Evolutionary conservation across 345 rosid genomes (phyloP).

Genomic region (Eucalyptus paniculata): DNA sequence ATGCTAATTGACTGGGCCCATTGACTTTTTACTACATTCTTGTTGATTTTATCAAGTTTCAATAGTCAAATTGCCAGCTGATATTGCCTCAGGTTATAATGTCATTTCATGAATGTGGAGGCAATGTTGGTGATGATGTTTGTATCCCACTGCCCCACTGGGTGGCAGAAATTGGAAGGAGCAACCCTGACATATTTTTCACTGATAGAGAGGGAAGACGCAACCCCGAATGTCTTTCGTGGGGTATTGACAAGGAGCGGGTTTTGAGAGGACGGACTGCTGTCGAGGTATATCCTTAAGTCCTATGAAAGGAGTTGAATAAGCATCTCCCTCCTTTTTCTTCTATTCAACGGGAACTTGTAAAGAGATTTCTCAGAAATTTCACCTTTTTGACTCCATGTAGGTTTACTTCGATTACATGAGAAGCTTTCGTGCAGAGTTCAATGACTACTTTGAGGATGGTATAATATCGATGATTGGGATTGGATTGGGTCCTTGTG

Average conservation of each 20-base stretch:
- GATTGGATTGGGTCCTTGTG: constrained; percentile 95
- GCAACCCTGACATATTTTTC: constrained; percentile 86
- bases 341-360: not conserved
- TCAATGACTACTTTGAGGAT: constrained; percentile 57
- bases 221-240: constrained; percentile 94
- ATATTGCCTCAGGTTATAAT: constrained; percentile 64
- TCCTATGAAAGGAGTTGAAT: not conserved
- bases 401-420: constrained; percentile 97
- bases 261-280: constrained; percentile 91
- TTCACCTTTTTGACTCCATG: not conserved
- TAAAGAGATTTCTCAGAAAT: not conserved
- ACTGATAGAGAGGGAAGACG: constrained; percentile 97
- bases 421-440: constrained; percentile 93
- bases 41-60: not conserved
- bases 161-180: constrained; percentile 93
- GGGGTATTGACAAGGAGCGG: constrained; percentile 96
- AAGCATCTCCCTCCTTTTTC: not conserved
- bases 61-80: not conserved
- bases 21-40: not conserved
- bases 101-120: constrained; percentile 99
- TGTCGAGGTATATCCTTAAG: constrained; percentile 49
- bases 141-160: constrained; percentile 96
- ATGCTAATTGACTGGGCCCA: not conserved
- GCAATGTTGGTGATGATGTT: constrained; percentile 96
- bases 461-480: constrained; percentile 71